phyloP scores from a whole-genome alignment of 805 yeast genomes.

The Spathaspora hagerdaliae region DNA sequence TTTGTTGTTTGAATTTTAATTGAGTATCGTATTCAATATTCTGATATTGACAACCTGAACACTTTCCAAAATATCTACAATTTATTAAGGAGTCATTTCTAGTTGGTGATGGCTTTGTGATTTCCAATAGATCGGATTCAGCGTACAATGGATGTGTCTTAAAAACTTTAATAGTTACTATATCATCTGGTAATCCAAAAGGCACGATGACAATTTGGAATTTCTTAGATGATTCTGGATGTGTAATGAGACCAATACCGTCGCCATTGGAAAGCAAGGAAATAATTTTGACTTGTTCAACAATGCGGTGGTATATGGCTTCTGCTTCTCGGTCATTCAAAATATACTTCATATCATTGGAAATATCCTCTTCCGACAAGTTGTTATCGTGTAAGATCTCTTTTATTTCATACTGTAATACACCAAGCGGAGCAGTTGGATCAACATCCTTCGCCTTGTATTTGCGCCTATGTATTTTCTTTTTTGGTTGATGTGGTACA shows the following conservation, averaged over 20 bases:
- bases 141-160: constrained; percentile 73
- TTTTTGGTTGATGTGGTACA: constrained; percentile 11
- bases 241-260: constrained; percentile 68
- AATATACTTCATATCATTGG: constrained; percentile 62
- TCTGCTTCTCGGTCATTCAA: constrained; percentile 54
- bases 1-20: constrained; percentile 61
- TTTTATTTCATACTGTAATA: constrained; percentile 68
- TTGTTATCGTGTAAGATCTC: constrained; percentile 44
- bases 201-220: constrained; percentile 77
- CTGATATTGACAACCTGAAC: constrained; percentile 96
- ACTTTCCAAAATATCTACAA: constrained; percentile 84
- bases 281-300: constrained; percentile 53
- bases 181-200: constrained; percentile 84
- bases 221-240: constrained; percentile 44
- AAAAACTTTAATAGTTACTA: constrained; percentile 64
- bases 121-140: constrained; percentile 67
- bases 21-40: constrained; percentile 70
- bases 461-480: constrained; percentile 37
- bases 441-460: constrained; percentile 65
- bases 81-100: constrained; percentile 58
- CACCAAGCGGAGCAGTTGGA: constrained; percentile 77
- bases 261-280: constrained; percentile 78
- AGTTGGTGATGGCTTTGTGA: constrained; percentile 29
- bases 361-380: constrained; percentile 44
- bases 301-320: constrained; percentile 53